Evolutionary conservation across 176 grass and related monocot genomes (phyloP), one percentile per base, ranked within the genome.

Genomic region (Oryza officinalis): DNA sequence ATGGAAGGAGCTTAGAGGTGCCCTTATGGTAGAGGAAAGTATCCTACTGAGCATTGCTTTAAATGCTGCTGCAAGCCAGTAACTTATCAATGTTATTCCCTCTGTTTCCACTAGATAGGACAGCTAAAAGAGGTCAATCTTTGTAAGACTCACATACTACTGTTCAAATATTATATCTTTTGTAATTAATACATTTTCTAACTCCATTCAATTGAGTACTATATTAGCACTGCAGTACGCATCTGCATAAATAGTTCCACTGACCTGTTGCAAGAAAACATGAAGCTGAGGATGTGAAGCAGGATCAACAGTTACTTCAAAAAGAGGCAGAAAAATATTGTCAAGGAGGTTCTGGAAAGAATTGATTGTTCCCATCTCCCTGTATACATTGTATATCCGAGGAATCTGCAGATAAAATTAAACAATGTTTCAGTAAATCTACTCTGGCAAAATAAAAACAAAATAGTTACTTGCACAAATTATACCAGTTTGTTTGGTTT

Each of bases 291-390:
- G 95, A 89, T 94, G 95, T 46, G 95, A 97, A 88, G 92, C 67
- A 31, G 95, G 95, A 83, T 97, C 88, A 25, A 97, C 71, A 28
- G 92, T 97, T 67, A 92, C 95, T 92, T 94, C 92, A 86, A 94
- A 94, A 88, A 97, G 92, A 69, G 95, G 95, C 63, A 97, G 92
- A 77, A 97, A 97, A 67, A 97, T 94, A 67, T 97, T 97, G 87
- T 97, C 95, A 70, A 97, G 90, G 60, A 97, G 83, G 72, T 91
- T 97, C 77, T 97, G 95, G 80, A 97, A 97, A 57, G 95, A 97
- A 74, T 91, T 97, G 44, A 94, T 91, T 74, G 92, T 97, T 63
- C 95, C 95, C 90, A 97, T 94, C 61, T 97, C 95, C 81, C 91
- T 97, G 86, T 97, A 97, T 61, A 97, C 40, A 84, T 97, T 97